phyloP scores from a whole-genome alignment of 768 basidiomycete species.

The Pholiota molesta region DNA sequence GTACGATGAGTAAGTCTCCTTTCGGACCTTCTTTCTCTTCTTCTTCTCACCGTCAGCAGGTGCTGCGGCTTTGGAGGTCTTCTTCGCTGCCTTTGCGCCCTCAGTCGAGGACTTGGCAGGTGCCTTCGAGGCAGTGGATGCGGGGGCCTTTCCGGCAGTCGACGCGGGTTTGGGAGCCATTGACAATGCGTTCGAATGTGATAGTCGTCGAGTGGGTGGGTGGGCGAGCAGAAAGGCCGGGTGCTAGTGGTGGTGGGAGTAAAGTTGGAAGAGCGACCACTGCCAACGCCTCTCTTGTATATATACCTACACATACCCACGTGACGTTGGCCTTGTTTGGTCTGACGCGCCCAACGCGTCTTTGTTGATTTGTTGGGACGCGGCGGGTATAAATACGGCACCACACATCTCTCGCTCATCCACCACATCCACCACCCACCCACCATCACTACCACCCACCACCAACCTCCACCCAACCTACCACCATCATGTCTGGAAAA shows the following conservation, averaged over 20 bases:
- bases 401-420: slow-evolving; percentile 20
- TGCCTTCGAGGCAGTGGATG: slow-evolving; percentile 72
- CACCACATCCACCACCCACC: slow-evolving; percentile 22
- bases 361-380: slow-evolving; percentile 51
- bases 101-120: slow-evolving; percentile 70
- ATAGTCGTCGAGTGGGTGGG: slow-evolving; percentile 97
- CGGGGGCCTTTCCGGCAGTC: slow-evolving; percentile 82
- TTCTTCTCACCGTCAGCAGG: slow-evolving; percentile 80
- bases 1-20: slow-evolving; percentile 94
- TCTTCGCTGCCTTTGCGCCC: slow-evolving; percentile 78
- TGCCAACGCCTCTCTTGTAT: slow-evolving; percentile 26
- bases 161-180: slow-evolving; percentile 88
- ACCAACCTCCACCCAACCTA: slow-evolving; percentile 18
- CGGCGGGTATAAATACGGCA: slow-evolving; percentile 46
- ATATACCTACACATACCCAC: slow-evolving; percentile 50
- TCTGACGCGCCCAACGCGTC: slow-evolving; percentile 28
- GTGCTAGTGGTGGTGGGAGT: slow-evolving; percentile 91
- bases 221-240: slow-evolving; percentile 76
- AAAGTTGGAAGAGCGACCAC: slow-evolving; percentile 26
- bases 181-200: slow-evolving; percentile 89
- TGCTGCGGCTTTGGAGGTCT: slow-evolving; percentile 67
- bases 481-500: slow-evolving; percentile 43
- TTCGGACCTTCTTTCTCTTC: slow-evolving; percentile 83
- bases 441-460: slow-evolving; percentile 16
- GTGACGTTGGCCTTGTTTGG: slow-evolving; percentile 48